Evolutionary conservation across 2,329 filamentous ascomycete species (phyloP), one percentile per base, ranked within the genome.

Genomic region (Colletotrichum higginsianum): DNA sequence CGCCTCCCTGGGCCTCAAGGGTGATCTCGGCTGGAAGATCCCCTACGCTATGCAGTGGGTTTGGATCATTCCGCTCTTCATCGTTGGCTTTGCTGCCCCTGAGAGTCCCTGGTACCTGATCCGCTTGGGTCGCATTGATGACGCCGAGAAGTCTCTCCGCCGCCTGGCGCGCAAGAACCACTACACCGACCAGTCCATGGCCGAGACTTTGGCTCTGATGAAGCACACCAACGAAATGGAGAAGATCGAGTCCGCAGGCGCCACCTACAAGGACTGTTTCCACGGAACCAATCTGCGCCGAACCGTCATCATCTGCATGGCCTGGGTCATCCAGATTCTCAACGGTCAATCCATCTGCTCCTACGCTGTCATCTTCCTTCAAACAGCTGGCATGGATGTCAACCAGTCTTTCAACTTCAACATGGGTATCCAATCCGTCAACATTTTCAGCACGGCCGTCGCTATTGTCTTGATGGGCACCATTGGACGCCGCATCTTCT

Each of bases 61-160:
- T 52, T 87, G 86, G 86, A 81, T 85, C 8, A 67, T 82, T 2
- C 72, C 86, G 23, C 82, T 87, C 64, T 73, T 87, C 6, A 79
- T 82, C 0, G 84, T 83, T 12, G 74, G 86, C 30, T 79, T 83
- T 38, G 84, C 86, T 70, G 82, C 86, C 11, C 86, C 86, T 0
- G 86, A 87, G 71, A 85, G 83, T 61, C 85, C 85, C 0, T 87
- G 85, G 82, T 87, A 85, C 84, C 79, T 87, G 1, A 80, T 85
- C n/a, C 83, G 85, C 11, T 81, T 80, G 44, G 84, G 84, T 2
- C 76, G 80, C 11, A 73, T 75, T 4, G 81, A 80, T 0, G 84
- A 85, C 30, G 86, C 86, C 0, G 80, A 82, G 42, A 72, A 75
- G n/a, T 78, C 82, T 2, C 75, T 87, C 78, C 76, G 6, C 53